phyloP scores from a whole-genome alignment of 192 early-diverging fungal genomes.

The Coemansia sp. region DNA sequence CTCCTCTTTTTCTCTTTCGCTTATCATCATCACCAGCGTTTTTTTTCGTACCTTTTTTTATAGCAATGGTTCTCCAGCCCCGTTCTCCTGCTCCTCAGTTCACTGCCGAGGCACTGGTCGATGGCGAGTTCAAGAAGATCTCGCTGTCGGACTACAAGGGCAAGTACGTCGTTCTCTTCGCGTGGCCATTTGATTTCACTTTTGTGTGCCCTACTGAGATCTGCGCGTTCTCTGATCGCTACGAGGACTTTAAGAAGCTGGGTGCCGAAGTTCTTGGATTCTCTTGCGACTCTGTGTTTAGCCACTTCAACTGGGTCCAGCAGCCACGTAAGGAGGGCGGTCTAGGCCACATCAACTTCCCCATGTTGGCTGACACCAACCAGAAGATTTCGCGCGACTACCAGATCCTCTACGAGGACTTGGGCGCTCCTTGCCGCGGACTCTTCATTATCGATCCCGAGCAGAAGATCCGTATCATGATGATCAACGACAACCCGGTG shows the following conservation, averaged over 20 bases:
- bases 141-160: conserved; percentile 68
- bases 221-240: conserved; percentile 84
- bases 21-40: not conserved
- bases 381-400: conserved; percentile 87
- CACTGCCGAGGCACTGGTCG: conserved; percentile 62
- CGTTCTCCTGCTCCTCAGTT: conserved; percentile 62
- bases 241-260: conserved; percentile 76
- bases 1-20: not conserved
- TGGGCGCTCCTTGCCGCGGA: conserved; percentile 76
- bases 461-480: conserved; percentile 81
- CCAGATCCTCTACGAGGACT: conserved; percentile 80
- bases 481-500: conserved; percentile 87
- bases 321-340: conserved; percentile 84
- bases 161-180: conserved; percentile 76
- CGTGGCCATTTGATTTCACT: conserved; percentile 92
- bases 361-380: conserved; percentile 82
- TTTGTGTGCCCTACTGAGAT: conserved; percentile 95
- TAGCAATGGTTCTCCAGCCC: conserved; percentile 52
- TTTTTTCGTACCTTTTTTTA: not conserved
- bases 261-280: conserved; percentile 73
- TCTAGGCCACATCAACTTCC: conserved; percentile 89
- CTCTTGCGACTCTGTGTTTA: conserved; percentile 77
- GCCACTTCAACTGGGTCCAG: conserved; percentile 87
- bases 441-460: conserved; percentile 91
- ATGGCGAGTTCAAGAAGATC: conserved; percentile 67